Conservation (phyloP, 1,139 yeast genomes). For the Lizanozyma gosingica region DNA sequence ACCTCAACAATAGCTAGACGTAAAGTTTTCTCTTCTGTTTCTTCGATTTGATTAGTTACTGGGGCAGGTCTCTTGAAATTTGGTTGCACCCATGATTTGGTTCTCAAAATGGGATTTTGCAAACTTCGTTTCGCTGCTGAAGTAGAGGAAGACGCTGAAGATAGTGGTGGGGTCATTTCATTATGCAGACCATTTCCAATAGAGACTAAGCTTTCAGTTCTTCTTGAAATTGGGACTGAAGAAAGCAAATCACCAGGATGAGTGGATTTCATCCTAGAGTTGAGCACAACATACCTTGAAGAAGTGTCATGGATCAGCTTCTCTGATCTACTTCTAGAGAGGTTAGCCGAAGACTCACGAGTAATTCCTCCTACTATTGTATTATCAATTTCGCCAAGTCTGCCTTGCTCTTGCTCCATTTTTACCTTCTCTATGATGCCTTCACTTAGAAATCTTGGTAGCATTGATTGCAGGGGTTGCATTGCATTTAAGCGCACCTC, state of each 20-base stretch:
- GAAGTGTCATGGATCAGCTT: constrained; percentile 6
- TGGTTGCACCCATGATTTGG: background rate
- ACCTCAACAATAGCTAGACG: constrained; percentile 68
- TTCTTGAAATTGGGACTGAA: constrained; percentile 68
- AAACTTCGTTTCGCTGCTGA: background rate
- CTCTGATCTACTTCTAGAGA: background rate
- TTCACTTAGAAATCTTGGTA: constrained; percentile 59
- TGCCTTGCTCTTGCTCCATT: background rate
- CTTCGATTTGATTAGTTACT: constrained; percentile 52
- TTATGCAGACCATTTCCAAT: background rate
- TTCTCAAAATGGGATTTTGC: background rate
- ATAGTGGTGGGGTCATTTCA: too few species aligned
- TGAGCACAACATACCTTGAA: constrained; percentile 60
- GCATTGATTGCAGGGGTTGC: constrained; percentile 4
- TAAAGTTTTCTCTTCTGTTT: constrained; percentile 66
- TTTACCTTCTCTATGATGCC: constrained; percentile 37
- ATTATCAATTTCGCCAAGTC: background rate
- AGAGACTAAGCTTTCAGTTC: constrained; percentile 14
- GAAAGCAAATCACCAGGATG: constrained; percentile 80
- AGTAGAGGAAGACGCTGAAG: background rate
- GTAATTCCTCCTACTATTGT: background rate
- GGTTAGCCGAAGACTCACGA: background rate
- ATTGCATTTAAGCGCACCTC: constrained; percentile 56
- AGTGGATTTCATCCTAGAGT: constrained; percentile 50
- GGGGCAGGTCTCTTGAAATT: constrained; percentile 19